Evolutionary conservation across 176 grass and related monocot genomes (phyloP), one percentile per base, ranked within the genome.

Genomic region (Phoenix dactylifera): DNA sequence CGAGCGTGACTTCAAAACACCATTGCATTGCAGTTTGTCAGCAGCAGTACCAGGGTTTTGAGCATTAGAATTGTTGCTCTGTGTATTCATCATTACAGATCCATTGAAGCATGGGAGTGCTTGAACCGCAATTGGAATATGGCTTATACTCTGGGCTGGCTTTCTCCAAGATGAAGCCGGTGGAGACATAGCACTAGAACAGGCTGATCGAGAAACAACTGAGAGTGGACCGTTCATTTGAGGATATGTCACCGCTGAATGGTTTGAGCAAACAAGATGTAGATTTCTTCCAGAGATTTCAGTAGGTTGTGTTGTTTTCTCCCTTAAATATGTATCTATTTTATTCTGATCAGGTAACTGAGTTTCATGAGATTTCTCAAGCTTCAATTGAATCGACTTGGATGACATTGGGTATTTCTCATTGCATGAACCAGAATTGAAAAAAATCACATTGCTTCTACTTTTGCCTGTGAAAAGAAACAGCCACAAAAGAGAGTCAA

Each of bases 51-150:
- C 71, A 66, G 68, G 55, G 74, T 57, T 74, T 54, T 84, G 70
- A 4, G 55, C 69, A 69, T 51, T 48, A 55, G 50, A 54, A 83
- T 53, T 60, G 17, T 49, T 50, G 58, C 58, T 69, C 16, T 71
- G 60, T 0, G 74, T 29, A 75, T 74, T 79, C 54, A 65, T 69
- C 53, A 53, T 28, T 19, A 72, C 64, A 9, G 76, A 79, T 49
- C 58, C 66, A 50, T 57, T 77, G 66, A 81, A 89, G 52, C 74
- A 77, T 74, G 73, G 73, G 74, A 71, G 19, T 60, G 58, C 59
- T 64, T 64, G 74, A 66, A 78, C 57, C 60, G 60, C 35, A 66
- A 66, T 28, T 12, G 73, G 55, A 72, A 71, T 78, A 18, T 74
- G 76, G 49, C 24, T 64, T 49, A 65, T 4, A 7, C 55, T 74